These are phyloP conservation scores for Termitomyces sp. DNA, from an alignment of 768 basidiomycete genomes.

Conservation along the genomic window DNA sequence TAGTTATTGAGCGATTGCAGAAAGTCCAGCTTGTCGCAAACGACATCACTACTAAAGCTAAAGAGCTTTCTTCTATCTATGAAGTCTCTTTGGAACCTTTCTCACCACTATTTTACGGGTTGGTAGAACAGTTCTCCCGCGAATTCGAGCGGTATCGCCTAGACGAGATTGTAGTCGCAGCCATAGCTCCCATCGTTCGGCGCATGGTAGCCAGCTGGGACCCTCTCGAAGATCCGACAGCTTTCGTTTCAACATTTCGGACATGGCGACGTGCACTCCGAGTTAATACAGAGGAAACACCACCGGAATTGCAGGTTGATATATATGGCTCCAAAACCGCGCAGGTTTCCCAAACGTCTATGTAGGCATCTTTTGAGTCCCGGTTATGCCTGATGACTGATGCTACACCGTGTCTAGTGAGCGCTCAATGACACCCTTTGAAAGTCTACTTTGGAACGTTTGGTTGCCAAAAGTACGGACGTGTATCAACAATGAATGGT, in stretches of 20 bases:
- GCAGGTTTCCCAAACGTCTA: slow-evolving; percentile 23
- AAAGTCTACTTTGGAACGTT: slow-evolving; percentile 89
- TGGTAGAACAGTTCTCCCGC: slow-evolving; percentile 62
- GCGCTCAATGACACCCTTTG: slow-evolving; percentile 88
- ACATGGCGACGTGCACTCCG: slow-evolving; percentile 69
- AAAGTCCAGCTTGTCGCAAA: slow-evolving; percentile 73
- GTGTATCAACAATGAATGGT: slow-evolving; percentile 94
- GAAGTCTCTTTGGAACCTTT: slow-evolving; percentile 75
- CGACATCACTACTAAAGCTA: slow-evolving; percentile 63
- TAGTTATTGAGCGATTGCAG: slow-evolving; percentile 78
- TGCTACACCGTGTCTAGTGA: slow-evolving; percentile 32
- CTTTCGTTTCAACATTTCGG: slow-evolving; percentile 61
- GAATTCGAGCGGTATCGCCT: slow-evolving; percentile 80
- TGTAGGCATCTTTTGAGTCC: slow-evolving; percentile 28
- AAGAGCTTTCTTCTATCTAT: slow-evolving; percentile 60
- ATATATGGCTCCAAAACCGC: slow-evolving; percentile 49
- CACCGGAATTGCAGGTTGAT: slow-evolving; percentile 44
- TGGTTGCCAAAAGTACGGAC: slow-evolving; percentile 97
- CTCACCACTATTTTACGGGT: slow-evolving; percentile 64
- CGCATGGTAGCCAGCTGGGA: slow-evolving; percentile 76
- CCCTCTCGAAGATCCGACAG: slow-evolving; percentile 74
- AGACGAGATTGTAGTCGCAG: slow-evolving; percentile 92
- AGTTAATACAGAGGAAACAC: slow-evolving; percentile 45
- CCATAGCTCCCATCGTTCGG: slow-evolving; percentile 80
- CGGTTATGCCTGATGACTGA: slow-evolving; percentile 1